Base-by-base conservation (phyloP, 2,329 filamentous ascomycete species). In the Aspergillus ochraceus region DNA sequence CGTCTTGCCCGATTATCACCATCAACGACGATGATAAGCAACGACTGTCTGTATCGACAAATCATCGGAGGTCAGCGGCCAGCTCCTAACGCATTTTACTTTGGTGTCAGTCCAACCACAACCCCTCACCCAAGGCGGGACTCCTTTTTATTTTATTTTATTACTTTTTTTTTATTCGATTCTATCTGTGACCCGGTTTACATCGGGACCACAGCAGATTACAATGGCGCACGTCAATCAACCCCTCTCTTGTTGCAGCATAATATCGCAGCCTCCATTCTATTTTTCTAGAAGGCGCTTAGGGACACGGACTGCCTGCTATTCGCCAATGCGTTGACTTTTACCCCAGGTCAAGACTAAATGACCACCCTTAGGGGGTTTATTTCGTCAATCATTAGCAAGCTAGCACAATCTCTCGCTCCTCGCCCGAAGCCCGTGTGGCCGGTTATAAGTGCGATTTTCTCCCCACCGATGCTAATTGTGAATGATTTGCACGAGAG, bases 331-430 rank as follows among this genome's bases (percentile, higher is more conserved):
- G 57, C 47, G 17, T 58, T 58, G 52, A 49, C 55, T 50, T 65
- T 59, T 73, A 73, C 70, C 70, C 70, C 70, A 72, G 70, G 69
- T 72, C 68, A 54, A 55, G 54, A 51, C 60, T 54, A 52, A 53
- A 52, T 55, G 54, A 22, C 54, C 54, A 58, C 52, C 50, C 54
- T 58, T 54, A 53, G 51, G 53, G 57, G 55, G 53, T 32, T 55
- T 61, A 61, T 64, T 62, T 60, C 63, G 59, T 61, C 62, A 64
- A 59, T 50, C 46, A 26, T 47, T 46, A 59, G 52, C 58, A 39
- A 54, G 55, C 62, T 58, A 64, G 60, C 58, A 60, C 56, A 52
- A 64, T 64, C 59, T 53, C 36, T 42, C 36, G 36, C 36, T 42
- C 53, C 55, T 60, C 51, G 36, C 55, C 61, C 53, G 19, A 36